phyloP scores from a whole-genome alignment of 176 grass and related monocot genomes.

The Musa schizocarpa region DNA sequence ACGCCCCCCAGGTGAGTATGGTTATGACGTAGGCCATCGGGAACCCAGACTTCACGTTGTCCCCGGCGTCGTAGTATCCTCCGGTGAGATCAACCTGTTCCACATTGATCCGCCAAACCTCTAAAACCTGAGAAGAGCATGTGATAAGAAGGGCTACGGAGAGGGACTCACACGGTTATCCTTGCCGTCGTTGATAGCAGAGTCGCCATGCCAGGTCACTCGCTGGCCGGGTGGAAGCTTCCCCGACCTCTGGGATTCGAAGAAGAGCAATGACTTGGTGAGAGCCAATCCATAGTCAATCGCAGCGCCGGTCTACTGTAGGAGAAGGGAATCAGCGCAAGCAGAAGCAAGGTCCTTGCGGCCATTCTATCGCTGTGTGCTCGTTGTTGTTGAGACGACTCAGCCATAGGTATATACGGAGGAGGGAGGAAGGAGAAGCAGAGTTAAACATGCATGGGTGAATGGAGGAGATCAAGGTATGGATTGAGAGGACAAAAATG shows the following conservation, averaged over 20 bases:
- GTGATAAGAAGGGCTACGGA: no score
- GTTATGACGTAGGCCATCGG: conserved; percentile 1
- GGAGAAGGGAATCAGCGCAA: background rate
- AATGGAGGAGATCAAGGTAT: no score
- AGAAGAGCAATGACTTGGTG: conserved; percentile 75
- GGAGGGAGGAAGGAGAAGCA: no score
- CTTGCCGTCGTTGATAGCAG: conserved; percentile 62
- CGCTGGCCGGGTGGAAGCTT: conserved; percentile 56
- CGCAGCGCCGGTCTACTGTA: background rate
- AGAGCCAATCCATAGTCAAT: conserved; percentile 60
- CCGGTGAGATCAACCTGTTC: conserved; percentile 8
- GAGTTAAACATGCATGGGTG: no score
- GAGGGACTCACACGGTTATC: background rate
- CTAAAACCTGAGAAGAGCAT: no score
- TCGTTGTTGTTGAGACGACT: no score
- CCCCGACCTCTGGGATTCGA: conserved; percentile 76
- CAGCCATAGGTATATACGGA: no score
- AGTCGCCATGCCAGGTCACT: conserved; percentile 78
- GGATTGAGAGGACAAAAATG: no score
- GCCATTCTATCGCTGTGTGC: no score
- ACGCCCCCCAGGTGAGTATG: background rate
- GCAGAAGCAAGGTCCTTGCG: no score
- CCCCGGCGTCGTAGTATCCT: conserved; percentile 17
- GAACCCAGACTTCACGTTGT: conserved; percentile 17
- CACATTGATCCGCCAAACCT: background rate